These are phyloP conservation scores for Nothopassalora personata DNA, from an alignment of 2,329 filamentous ascomycete species.

Conservation along the genomic window DNA sequence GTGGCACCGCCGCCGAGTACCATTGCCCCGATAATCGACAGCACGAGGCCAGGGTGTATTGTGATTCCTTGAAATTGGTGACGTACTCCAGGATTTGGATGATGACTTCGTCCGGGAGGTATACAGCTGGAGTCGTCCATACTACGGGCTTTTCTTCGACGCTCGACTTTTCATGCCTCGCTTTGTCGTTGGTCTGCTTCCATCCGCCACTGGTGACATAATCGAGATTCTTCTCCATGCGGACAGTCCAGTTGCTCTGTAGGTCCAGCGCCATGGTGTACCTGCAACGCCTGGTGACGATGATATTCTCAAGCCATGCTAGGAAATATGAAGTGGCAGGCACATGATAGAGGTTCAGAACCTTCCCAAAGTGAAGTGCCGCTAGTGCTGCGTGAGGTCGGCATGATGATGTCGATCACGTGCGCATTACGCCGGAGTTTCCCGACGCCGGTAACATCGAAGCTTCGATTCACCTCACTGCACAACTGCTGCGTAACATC, in stretches of 20 bases:
- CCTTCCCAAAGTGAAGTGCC: neutral
- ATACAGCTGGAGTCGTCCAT: conserved; percentile 26
- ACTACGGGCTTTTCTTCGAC: conserved; percentile 4
- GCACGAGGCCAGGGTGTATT: conserved; percentile 47
- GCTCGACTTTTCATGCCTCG: conserved; percentile 1
- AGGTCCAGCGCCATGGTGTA: conserved; percentile 32
- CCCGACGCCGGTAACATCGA: neutral
- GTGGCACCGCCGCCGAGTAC: conserved; percentile 49
- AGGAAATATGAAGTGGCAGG: neutral
- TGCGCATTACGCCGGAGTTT: neutral
- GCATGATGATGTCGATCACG: neutral
- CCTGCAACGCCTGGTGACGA: neutral
- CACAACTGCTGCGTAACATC: neutral
- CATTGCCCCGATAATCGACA: conserved; percentile 52
- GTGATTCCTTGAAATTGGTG: conserved; percentile 34
- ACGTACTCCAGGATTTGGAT: conserved; percentile 46
- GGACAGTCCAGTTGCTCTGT: conserved; percentile 33
- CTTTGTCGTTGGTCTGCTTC: conserved; percentile 2
- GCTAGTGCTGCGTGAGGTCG: neutral
- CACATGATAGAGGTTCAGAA: conserved; percentile 14
- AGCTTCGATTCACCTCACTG: neutral
- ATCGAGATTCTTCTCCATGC: conserved; percentile 34
- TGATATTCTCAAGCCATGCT: neutral
- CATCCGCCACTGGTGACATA: conserved; percentile 12
- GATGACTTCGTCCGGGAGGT: conserved; percentile 53